Evolutionary conservation across 768 basidiomycete species (phyloP).

Genomic region (Flagelloscypha sp.): DNA sequence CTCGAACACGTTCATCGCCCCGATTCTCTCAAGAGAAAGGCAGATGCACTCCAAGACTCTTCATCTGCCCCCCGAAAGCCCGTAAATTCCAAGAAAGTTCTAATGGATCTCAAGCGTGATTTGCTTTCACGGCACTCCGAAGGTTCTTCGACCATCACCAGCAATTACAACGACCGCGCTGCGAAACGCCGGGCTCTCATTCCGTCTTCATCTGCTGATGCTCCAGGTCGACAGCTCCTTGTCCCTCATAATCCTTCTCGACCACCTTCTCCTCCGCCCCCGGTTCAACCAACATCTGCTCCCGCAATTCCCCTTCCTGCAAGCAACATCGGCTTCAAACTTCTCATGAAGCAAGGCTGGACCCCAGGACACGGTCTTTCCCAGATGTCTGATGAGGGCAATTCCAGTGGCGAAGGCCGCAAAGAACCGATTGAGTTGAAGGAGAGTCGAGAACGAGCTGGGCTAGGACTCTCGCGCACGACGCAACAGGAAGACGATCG

Average conservation of each 20-base stretch:
- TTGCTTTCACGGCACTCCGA: conserved; percentile 45
- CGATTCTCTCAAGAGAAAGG: conserved; percentile 13
- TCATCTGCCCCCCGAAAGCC: conserved; percentile 13
- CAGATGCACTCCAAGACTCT: neutral
- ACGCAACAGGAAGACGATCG: conserved; percentile 6
- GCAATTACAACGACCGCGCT: conserved; percentile 43
- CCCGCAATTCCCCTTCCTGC: conserved; percentile 42
- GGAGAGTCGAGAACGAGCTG: conserved; percentile 36
- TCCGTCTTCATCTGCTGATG: conserved; percentile 41
- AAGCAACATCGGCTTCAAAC: conserved; percentile 57
- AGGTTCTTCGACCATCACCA: conserved; percentile 14
- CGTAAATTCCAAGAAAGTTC: conserved; percentile 54
- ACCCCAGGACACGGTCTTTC: too few species aligned
- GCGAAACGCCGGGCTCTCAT: conserved; percentile 59
- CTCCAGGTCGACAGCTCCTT: conserved; percentile 32
- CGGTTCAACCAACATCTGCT: conserved; percentile 23
- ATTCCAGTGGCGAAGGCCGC: too few species aligned
- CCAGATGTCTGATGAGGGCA: too few species aligned
- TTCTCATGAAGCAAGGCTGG: conserved; percentile 75
- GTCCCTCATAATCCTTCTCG: conserved; percentile 3
- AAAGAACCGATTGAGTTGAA: conserved; percentile 52
- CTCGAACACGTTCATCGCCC: conserved; percentile 13
- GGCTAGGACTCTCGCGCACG: too few species aligned
- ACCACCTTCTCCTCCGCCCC: conserved; percentile 14
- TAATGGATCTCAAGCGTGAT: conserved; percentile 55